Conservation (phyloP, 2,329 filamentous ascomycete species). For the Pseudophaeomoniella oleicola region DNA sequence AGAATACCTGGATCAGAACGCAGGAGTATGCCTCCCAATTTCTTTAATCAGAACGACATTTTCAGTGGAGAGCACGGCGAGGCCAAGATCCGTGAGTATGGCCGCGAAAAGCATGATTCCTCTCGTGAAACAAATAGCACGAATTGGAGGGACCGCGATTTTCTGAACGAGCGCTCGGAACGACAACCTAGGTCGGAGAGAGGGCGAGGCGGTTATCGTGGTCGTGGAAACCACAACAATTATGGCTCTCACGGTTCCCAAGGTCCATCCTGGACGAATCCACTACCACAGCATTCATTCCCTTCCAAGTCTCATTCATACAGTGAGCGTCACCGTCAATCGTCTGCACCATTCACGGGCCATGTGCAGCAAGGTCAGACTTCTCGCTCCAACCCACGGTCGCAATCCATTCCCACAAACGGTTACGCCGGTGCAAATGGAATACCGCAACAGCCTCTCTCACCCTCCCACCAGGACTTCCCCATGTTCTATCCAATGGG, state of each 20-base stretch:
- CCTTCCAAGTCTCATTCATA: constrained; percentile 25
- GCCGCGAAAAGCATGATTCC: constrained; percentile 12
- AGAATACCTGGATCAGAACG: not conserved
- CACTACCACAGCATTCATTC: constrained; percentile 25
- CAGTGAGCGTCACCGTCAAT: constrained; percentile 24
- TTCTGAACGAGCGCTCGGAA: constrained; percentile 20
- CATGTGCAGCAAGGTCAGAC: constrained; percentile 23
- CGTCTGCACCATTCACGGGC: constrained; percentile 15
- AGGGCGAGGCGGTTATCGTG: constrained; percentile 25
- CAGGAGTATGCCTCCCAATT: not conserved
- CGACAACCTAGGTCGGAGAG: constrained; percentile 22
- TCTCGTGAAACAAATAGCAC: not conserved
- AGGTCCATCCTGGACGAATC: constrained; percentile 22
- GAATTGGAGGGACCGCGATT: constrained; percentile 18
- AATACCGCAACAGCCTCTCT: constrained; percentile 13
- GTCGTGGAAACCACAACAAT: constrained; percentile 22
- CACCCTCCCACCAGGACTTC: constrained; percentile 14
- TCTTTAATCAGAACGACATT: constrained; percentile 5
- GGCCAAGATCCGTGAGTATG: constrained; percentile 13
- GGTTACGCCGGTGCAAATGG: constrained; percentile 20
- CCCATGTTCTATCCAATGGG: constrained; percentile 10
- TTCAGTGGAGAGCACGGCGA: constrained; percentile 6
- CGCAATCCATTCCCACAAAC: constrained; percentile 43
- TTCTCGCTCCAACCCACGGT: constrained; percentile 39
- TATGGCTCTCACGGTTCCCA: constrained; percentile 18